Evolutionary conservation across 306 rosid species (phyloP).

Genomic region (Vigna mungo): DNA sequence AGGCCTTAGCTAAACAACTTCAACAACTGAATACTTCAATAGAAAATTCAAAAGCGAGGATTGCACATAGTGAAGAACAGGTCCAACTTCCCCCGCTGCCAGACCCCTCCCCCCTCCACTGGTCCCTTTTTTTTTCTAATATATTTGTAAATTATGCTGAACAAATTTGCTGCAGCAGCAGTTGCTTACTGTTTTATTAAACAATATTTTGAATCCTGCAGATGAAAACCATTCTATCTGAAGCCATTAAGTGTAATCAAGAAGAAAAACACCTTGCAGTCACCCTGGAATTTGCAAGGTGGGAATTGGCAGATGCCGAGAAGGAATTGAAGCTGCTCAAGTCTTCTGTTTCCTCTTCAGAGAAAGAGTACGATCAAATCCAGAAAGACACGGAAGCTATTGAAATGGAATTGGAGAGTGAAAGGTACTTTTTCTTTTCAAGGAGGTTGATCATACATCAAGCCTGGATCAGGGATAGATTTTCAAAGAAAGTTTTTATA

Average conservation of each 20-base stretch:
- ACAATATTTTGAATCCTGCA: constrained; percentile 54
- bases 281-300: constrained; percentile 69
- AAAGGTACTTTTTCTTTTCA: constrained; percentile 64
- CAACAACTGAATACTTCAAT: constrained; percentile 67
- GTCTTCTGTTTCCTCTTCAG: constrained; percentile 71
- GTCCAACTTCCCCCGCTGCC: constrained; percentile 48
- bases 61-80: constrained; percentile 73
- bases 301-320: constrained; percentile 92
- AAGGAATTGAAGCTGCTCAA: constrained; percentile 89
- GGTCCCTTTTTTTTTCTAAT: constrained; percentile 2
- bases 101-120: not conserved
- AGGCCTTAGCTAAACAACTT: constrained; percentile 79
- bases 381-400: constrained; percentile 67
- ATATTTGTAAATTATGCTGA: constrained; percentile 10
- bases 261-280: constrained; percentile 75
- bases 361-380: constrained; percentile 78
- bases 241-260: constrained; percentile 67
- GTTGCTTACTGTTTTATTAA: constrained; percentile 30
- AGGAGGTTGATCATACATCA: not conserved
- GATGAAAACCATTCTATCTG: constrained; percentile 67
- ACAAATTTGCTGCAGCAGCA: constrained; percentile 16
- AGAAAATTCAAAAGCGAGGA: constrained; percentile 64
- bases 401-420: constrained; percentile 71
- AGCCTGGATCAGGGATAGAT: not conserved
- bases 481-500: not conserved